phyloP scores from a whole-genome alignment of 2,329 filamentous ascomycete species.

The Trichoderma simmonsii region DNA sequence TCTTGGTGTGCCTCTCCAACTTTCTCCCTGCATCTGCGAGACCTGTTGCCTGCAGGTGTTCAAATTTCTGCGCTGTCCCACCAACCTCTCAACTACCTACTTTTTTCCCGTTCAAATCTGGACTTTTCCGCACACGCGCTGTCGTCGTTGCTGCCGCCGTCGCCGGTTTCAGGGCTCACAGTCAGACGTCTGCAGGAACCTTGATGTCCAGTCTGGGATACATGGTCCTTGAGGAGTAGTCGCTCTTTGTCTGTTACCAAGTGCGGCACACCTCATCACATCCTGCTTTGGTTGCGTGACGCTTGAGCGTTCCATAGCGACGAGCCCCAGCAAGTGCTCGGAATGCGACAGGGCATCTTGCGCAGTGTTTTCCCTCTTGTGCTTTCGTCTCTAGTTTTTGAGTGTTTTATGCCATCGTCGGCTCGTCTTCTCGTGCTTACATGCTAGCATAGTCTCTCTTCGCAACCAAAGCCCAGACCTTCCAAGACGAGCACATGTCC shows the following conservation, averaged over 20 bases:
- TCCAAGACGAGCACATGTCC: slow-evolving; percentile 54
- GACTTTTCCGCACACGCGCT: background rate
- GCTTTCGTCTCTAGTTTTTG: background rate
- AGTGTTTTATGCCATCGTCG: background rate
- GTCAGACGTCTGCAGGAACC: slow-evolving; percentile 1
- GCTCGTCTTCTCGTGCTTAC: slow-evolving; percentile 3
- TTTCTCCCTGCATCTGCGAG: slow-evolving; percentile 2
- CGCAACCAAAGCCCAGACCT: slow-evolving; percentile 20
- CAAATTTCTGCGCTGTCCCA: slow-evolving; percentile 13
- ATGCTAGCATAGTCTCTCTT: slow-evolving; percentile 11
- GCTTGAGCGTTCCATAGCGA: background rate
- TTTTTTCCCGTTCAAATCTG: background rate
- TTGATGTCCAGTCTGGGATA: slow-evolving; percentile 18
- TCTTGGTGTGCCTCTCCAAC: background rate
- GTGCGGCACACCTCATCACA: background rate
- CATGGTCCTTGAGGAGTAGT: slow-evolving; percentile 20
- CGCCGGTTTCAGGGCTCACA: background rate
- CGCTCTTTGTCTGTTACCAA: background rate
- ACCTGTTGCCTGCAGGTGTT: background rate
- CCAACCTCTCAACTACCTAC: background rate
- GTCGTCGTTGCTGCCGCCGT: background rate
- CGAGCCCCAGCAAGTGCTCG: background rate
- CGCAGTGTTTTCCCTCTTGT: background rate
- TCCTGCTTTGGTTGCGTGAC: slow-evolving; percentile 10
- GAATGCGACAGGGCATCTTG: background rate